Percentiles rank a stretch among this genome's conserved stretches.
Evolutionary conservation across 2,329 filamentous ascomycete genomes (phyloP).

Genomic region (Penicillium nordicum): DNA sequence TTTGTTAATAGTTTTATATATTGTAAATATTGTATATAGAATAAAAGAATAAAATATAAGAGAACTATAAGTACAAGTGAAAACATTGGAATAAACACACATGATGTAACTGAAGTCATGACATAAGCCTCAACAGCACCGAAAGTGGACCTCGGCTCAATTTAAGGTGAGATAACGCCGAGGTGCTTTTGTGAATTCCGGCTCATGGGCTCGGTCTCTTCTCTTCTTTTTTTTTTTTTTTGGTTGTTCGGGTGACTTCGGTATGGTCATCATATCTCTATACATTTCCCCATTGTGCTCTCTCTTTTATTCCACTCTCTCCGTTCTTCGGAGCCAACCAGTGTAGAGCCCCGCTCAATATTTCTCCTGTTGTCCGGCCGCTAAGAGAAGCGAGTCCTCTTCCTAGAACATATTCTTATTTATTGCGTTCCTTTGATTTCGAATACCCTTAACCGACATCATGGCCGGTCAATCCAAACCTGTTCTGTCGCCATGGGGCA

Average conservation of each 20-base stretch:
- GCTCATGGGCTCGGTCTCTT: constrained; percentile 8
- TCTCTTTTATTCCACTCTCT: not conserved
- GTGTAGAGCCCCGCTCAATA: constrained; percentile 19
- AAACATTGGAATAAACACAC: not conserved
- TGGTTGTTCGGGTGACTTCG: constrained; percentile 20
- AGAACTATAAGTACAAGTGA: no score
- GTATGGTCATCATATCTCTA: constrained; percentile 3
- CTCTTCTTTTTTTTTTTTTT: not conserved
- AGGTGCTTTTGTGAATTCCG: constrained; percentile 25
- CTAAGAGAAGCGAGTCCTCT: constrained; percentile 8
- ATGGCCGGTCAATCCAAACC: constrained; percentile 63
- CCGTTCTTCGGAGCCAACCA: constrained; percentile 11
- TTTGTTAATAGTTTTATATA: not conserved
- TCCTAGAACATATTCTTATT: not conserved
- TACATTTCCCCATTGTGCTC: constrained; percentile 1
- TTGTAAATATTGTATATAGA: not conserved
- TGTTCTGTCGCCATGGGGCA: constrained; percentile 83
- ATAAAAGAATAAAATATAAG: not conserved
- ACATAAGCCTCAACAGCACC: constrained; percentile 10
- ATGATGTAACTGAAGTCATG: not conserved
- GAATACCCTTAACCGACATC: constrained; percentile 5
- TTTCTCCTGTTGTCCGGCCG: constrained; percentile 17
- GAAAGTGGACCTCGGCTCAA: constrained; percentile 33
- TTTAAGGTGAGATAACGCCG: constrained; percentile 30
- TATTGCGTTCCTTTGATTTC: constrained; percentile 4